A percentile compares a stretch with the other conserved stretches of the same genome.
Evolutionary conservation across 2,329 filamentous ascomycete species (phyloP).

Genomic region (Fusarium sp.): DNA sequence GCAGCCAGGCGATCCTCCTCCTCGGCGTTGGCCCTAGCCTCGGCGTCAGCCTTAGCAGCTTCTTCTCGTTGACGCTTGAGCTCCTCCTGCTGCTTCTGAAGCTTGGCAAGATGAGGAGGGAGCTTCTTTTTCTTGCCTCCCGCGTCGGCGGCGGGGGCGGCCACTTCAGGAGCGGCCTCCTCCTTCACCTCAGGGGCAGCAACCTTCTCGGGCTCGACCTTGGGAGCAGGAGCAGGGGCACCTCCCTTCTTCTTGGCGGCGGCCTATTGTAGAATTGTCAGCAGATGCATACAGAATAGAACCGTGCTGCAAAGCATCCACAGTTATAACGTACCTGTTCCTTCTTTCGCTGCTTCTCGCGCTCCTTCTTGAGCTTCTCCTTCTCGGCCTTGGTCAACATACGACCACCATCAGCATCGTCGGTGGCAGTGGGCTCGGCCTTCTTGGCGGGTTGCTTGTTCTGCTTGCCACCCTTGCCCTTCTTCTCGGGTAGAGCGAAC

Average conservation of each 20-base stretch:
- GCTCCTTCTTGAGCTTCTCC: slow-evolving; percentile 97
- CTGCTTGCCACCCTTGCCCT: slow-evolving; percentile 70
- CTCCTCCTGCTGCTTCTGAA: slow-evolving; percentile 88
- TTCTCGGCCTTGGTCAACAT: slow-evolving; percentile 98
- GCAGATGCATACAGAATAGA: slow-evolving; percentile 7
- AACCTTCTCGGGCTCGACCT: slow-evolving; percentile 48
- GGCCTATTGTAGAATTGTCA: slow-evolving; percentile 57
- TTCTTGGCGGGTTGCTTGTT: slow-evolving; percentile 57
- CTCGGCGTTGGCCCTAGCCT: slow-evolving; percentile 74
- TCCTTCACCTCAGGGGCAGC: slow-evolving; percentile 71
- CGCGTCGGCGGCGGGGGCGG: slow-evolving; percentile 49
- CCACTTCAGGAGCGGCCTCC: slow-evolving; percentile 62
- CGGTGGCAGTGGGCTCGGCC: slow-evolving; percentile 65
- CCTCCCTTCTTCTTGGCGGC: slow-evolving; percentile 83
- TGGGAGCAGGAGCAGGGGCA: slow-evolving; percentile 38
- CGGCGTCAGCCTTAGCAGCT: slow-evolving; percentile 69
- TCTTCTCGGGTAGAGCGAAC: slow-evolving; percentile 85
- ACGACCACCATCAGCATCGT: slow-evolving; percentile 70
- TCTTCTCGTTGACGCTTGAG: slow-evolving; percentile 76
- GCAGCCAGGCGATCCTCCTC: slow-evolving; percentile 73
- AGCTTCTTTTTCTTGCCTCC: slow-evolving; percentile 89
- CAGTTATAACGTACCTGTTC: slow-evolving; percentile 76
- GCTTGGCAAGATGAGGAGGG: slow-evolving; percentile 75
- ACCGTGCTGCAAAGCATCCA: background rate
- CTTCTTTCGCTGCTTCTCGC: slow-evolving; percentile 98